A percentile compares a stretch with the other conserved stretches of the same genome.
These are phyloP conservation scores for Phytophthora ohioensis DNA, from an alignment of 352 stramenopile genomes.

Conservation along the genomic window DNA sequence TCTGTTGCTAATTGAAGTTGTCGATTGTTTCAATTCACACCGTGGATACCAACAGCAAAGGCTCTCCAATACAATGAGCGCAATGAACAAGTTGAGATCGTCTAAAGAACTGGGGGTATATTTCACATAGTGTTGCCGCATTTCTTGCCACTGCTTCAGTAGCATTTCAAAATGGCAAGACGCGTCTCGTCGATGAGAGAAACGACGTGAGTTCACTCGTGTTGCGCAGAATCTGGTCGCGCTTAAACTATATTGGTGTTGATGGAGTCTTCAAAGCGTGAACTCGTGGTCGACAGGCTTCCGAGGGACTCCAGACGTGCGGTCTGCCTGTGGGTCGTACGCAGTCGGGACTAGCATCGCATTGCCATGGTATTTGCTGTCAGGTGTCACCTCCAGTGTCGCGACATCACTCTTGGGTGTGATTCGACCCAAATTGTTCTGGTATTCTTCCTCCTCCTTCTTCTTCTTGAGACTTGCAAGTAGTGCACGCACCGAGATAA, in stretches of 20 bases:
- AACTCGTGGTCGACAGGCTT: conserved; percentile 43
- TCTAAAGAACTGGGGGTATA: conserved; percentile 2
- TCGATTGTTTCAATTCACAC: conserved; percentile 12
- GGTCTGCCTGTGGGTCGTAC: conserved; percentile 32
- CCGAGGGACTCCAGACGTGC: conserved; percentile 13
- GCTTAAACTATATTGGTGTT: conserved; percentile 21
- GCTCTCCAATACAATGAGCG: neutral
- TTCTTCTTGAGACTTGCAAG: conserved; percentile 41
- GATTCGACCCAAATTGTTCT: conserved; percentile 8
- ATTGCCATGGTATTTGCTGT: conserved; percentile 30
- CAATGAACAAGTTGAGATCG: conserved; percentile 1
- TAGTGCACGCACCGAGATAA: conserved; percentile 59
- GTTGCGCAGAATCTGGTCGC: neutral
- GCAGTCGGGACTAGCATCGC: conserved; percentile 25
- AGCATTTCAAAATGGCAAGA: neutral
- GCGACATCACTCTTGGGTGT: conserved; percentile 36
- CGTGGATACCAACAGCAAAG: conserved; percentile 1
- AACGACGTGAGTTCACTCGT: neutral
- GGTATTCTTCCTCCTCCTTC: conserved; percentile 26
- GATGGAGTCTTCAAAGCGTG: conserved; percentile 32
- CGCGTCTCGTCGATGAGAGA: too few species aligned
- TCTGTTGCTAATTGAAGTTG: conserved; percentile 9
- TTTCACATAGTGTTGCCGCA: conserved; percentile 2
- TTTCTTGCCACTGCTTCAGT: conserved; percentile 6
- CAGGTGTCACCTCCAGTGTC: conserved; percentile 39